Conservation (phyloP, 2,329 filamentous ascomycete species). For the Pezicula carpinea region DNA sequence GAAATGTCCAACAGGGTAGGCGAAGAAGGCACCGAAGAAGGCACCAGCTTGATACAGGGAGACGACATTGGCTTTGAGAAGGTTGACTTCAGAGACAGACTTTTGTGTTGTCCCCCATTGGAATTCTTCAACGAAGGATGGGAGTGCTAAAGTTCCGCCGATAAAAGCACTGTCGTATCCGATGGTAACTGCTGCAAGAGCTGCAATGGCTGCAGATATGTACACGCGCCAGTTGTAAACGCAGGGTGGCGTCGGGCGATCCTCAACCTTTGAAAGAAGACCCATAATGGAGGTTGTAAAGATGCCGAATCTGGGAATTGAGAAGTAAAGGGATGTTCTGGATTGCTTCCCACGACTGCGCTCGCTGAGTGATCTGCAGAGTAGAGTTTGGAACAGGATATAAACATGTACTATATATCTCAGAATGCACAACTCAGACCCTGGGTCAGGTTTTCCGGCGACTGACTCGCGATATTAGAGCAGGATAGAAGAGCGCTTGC, state of each 20-base stretch:
- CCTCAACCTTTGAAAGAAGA: slow-evolving; percentile 48
- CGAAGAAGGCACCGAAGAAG: slow-evolving; percentile 73
- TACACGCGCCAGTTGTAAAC: slow-evolving; percentile 61
- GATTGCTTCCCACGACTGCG: background rate
- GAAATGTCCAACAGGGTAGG: slow-evolving; percentile 62
- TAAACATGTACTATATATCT: background rate
- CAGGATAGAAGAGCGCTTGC: background rate
- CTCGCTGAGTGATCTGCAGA: background rate
- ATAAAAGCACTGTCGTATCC: slow-evolving; percentile 70
- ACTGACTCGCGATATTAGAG: background rate
- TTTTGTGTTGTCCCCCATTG: slow-evolving; percentile 46
- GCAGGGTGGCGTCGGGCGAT: slow-evolving; percentile 50
- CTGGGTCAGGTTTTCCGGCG: background rate
- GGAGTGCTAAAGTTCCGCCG: slow-evolving; percentile 67
- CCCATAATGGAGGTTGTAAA: slow-evolving; percentile 22
- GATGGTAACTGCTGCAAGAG: slow-evolving; percentile 53
- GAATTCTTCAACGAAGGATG: slow-evolving; percentile 68
- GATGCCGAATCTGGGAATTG: background rate
- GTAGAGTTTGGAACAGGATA: background rate
- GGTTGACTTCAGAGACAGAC: slow-evolving; percentile 39
- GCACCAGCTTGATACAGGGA: slow-evolving; percentile 79
- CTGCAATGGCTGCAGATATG: slow-evolving; percentile 46
- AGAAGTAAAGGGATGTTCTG: background rate
- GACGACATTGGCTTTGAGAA: slow-evolving; percentile 71
- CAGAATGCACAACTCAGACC: background rate